Evolutionary conservation across 225 moss, liverwort and hornwort genomes (phyloP).

Genomic region (Pseudoscleropodium purum): DNA sequence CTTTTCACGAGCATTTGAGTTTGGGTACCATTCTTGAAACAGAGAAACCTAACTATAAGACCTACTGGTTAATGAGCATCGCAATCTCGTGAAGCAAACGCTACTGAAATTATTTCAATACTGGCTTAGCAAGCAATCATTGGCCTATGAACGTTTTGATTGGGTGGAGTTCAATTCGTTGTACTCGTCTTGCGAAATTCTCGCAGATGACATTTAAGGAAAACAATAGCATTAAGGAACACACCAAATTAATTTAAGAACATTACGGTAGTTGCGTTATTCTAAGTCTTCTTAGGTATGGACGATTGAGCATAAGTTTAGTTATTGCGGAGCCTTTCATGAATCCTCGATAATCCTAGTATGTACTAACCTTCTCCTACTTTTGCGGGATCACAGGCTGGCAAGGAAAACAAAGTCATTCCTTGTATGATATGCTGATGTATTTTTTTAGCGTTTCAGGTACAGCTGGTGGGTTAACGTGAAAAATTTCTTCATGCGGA

Average conservation of each 20-base stretch:
- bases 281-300: not conserved
- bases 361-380: not conserved
- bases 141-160: not conserved
- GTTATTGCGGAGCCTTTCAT: not conserved
- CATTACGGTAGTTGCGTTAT: not conserved
- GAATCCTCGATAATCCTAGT: not conserved
- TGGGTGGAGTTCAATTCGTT: not conserved
- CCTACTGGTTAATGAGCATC: not conserved
- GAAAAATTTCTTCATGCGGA: conserved; percentile 57
- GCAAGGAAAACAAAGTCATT: not conserved
- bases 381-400: not conserved
- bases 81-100: not conserved
- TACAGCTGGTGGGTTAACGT: conserved; percentile 58
- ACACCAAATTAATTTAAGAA: not conserved
- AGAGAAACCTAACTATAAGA: not conserved
- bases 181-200: not conserved
- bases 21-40: not conserved
- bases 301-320: not conserved
- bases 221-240: not conserved
- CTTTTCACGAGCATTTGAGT: not conserved
- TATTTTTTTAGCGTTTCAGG: conserved; percentile 20
- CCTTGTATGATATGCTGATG: not conserved
- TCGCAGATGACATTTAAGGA: not conserved
- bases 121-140: not conserved
- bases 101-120: not conserved